Percentiles rank a stretch among this genome's conserved stretches.
Conservation (phyloP, 2,329 filamentous ascomycete genomes). For the Exophiala aquamarina region DNA sequence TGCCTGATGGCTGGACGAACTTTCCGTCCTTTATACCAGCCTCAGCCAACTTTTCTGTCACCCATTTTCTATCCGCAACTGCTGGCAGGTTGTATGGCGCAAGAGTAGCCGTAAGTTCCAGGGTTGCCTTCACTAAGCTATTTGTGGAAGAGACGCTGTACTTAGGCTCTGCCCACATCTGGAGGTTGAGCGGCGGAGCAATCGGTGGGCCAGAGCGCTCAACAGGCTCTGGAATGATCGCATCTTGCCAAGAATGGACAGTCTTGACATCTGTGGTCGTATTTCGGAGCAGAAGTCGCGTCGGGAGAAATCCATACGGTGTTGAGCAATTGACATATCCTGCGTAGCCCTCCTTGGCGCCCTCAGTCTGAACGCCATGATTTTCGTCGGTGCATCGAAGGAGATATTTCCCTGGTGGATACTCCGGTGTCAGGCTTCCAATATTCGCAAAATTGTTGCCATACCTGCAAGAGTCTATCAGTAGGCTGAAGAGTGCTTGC, state of each 20-base stretch:
- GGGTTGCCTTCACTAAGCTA: constrained; percentile 1
- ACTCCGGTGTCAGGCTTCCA: constrained; percentile 20
- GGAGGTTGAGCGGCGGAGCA: constrained; percentile 2
- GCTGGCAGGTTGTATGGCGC: neutral
- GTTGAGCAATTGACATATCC: constrained; percentile 27
- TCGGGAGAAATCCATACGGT: constrained; percentile 21
- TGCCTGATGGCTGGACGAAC: constrained; percentile 3
- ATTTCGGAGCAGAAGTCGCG: constrained; percentile 22
- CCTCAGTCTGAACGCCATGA: constrained; percentile 4
- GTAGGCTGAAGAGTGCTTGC: no score
- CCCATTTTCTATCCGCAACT: neutral
- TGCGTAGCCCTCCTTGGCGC: constrained; percentile 15
- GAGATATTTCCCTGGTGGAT: constrained; percentile 28
- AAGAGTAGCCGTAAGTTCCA: constrained; percentile 11
- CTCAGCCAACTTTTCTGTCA: neutral
- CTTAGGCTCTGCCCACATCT: neutral
- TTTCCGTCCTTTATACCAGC: constrained; percentile 2
- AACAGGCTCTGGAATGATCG: constrained; percentile 8
- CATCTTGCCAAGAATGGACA: constrained; percentile 21
- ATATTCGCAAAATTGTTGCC: constrained; percentile 34
- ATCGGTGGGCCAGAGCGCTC: neutral
- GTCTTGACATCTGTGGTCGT: constrained; percentile 10
- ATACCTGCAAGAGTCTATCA: constrained; percentile 29
- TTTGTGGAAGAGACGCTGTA: neutral
- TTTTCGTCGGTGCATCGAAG: constrained; percentile 14